Percentiles rank a stretch among this genome's conserved stretches.
Conservation (phyloP, 176 grass and related monocot species). For the Luzula sylvatica region DNA sequence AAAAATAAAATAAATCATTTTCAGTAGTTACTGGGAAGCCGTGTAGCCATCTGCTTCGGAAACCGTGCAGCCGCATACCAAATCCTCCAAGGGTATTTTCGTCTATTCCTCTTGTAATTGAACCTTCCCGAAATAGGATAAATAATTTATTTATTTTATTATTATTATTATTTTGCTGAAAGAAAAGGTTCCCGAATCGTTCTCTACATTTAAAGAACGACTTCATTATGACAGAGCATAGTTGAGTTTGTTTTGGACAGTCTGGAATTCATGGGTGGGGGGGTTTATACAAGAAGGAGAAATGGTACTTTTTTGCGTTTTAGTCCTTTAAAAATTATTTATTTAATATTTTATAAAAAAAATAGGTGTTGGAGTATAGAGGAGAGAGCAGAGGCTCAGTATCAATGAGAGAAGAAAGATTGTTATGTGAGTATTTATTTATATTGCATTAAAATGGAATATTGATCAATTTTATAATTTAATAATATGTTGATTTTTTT, state of each 20-base stretch:
- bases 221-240: slow-evolving; percentile 83
- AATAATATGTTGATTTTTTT: too few relatives aligned
- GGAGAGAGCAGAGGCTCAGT: too few relatives aligned
- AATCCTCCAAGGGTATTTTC: slow-evolving; percentile 69
- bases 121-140: background rate
- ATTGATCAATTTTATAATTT: too few relatives aligned
- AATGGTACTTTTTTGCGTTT: too few relatives aligned
- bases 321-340: too few relatives aligned
- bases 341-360: too few relatives aligned
- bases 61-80: too few relatives aligned
- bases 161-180: slow-evolving; percentile 41
- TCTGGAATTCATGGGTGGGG: slow-evolving; percentile 99
- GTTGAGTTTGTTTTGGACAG: slow-evolving; percentile 92
- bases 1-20: background rate
- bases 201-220: slow-evolving; percentile 90
- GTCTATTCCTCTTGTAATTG: slow-evolving; percentile 15
- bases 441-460: too few relatives aligned
- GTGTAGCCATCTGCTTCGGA: too few relatives aligned
- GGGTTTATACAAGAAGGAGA: slow-evolving; percentile 90
- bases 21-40: slow-evolving; percentile 47
- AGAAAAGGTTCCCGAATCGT: slow-evolving; percentile 79
- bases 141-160: slow-evolving; percentile 20
- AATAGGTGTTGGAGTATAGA: too few relatives aligned
- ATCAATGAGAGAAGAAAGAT: too few relatives aligned
- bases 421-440: too few relatives aligned